Base-by-base conservation (phyloP, 2,329 filamentous ascomycete genomes). In the Nectriaceae sp. region DNA sequence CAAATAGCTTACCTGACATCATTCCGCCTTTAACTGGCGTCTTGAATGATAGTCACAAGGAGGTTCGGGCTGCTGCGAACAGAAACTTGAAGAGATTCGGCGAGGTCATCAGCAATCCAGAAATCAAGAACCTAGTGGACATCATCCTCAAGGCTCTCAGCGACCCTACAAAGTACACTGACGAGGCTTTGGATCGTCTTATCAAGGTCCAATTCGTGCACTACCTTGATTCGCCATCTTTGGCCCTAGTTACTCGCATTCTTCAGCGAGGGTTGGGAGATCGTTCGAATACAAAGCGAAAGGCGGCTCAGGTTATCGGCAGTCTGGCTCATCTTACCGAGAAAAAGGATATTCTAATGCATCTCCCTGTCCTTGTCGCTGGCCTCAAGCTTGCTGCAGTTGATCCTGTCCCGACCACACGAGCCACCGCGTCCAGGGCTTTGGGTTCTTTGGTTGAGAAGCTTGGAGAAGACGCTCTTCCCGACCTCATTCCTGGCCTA, bases 171-270 rank as follows among this genome's bases (percentile, higher is more conserved):
- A 97, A 94, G 67, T 90, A 96, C 72, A 99, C 95, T 0, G 93
- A 99, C 63, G 89, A 95, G 58, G 94, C 94, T 15, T 77, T 99
- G 51, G 93, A 99, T 67, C 79, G 90, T 0, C 81, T 99, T 49
- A 97, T 99, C 75, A 97, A 96, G 73, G 89, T 99, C n/a, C 91
- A 91, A 41, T 99, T 99, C 66, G 86, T 97, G 13, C 94, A 99
- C 72, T 99, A 97, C 65, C 81, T 99, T n/a, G 94, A 99, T 70
- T 90, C 95, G 1, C 94, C 94, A 4, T 99, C 95, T 2, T 78
- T 99, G 61, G 94, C 94, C 18, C 81, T 99, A 44, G 90, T 99
- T 55, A 95, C 94, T 40, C 90, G 94, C 54, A 97, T 99, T 60
- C 77, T 99, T 29, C 92, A 99, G 71, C 89, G 95, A 66, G 94